A percentile compares a stretch with the other conserved stretches of the same genome.
These are phyloP conservation scores for Abelmoschus esculentus DNA, from an alignment of 345 rosid species.

Conservation along the genomic window DNA sequence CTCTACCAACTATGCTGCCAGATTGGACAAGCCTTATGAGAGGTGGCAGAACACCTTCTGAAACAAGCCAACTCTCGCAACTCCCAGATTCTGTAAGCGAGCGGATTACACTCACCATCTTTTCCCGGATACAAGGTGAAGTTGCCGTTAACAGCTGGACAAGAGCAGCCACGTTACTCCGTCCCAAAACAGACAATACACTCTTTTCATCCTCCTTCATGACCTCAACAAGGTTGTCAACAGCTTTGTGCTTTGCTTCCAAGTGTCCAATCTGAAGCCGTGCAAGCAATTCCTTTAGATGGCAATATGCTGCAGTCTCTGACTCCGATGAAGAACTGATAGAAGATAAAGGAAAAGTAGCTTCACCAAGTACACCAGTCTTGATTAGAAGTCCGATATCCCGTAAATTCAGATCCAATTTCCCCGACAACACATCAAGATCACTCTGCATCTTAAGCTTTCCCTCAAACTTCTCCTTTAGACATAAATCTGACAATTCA, in stretches of 20 bases:
- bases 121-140: conserved; percentile 17
- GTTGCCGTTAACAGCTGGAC: conserved; percentile 71
- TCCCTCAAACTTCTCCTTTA: conserved; percentile 65
- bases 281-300: conserved; percentile 65
- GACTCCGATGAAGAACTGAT: conserved; percentile 34
- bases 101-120: no score
- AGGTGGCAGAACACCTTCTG: neutral
- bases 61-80: no score
- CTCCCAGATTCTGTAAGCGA: no score
- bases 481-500: conserved; percentile 48
- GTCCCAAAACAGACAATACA: no score
- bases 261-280: conserved; percentile 25
- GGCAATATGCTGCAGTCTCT: conserved; percentile 33
- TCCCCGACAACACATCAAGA: conserved; percentile 77
- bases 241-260: conserved; percentile 86
- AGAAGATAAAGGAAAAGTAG: conserved; percentile 35
- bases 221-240: conserved; percentile 54
- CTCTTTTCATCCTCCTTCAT: conserved; percentile 35
- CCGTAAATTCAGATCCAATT: conserved; percentile 65
- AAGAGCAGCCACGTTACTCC: conserved; percentile 42
- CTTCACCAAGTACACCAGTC: conserved; percentile 84
- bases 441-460: conserved; percentile 90
- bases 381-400: conserved; percentile 81
- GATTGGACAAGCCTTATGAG: no score
- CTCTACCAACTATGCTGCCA: no score